phyloP scores from a whole-genome alignment of 768 basidiomycete species.

The Hygrophorus russula region DNA sequence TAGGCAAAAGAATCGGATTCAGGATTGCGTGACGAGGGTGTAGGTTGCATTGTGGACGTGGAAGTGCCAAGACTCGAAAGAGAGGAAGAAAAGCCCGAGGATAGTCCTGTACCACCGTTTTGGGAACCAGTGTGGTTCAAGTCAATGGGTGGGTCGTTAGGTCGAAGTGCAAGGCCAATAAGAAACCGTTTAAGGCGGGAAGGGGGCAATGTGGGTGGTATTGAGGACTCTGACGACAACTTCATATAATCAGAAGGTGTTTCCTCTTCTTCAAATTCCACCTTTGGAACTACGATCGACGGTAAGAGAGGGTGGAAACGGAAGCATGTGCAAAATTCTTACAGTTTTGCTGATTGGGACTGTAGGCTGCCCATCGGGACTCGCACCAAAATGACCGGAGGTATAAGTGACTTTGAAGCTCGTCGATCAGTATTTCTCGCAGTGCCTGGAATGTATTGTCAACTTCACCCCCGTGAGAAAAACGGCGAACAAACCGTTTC shows the following conservation, averaged over 20 bases:
- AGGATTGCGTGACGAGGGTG: conserved; percentile 41
- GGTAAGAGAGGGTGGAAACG: background rate
- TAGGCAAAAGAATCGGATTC: conserved; percentile 91
- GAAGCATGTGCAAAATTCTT: conserved; percentile 16
- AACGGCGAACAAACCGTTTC: conserved; percentile 52
- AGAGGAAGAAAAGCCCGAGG: conserved; percentile 12
- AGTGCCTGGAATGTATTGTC: conserved; percentile 46
- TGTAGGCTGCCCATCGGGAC: conserved; percentile 79
- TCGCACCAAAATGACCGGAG: conserved; percentile 96
- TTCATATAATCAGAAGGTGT: conserved; percentile 15
- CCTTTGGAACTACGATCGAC: conserved; percentile 61
- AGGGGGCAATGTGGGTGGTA: conserved; percentile 27
- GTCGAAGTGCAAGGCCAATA: conserved; percentile 50
- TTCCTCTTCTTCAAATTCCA: conserved; percentile 50
- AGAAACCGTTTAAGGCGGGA: conserved; percentile 54
- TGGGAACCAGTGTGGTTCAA: conserved; percentile 31
- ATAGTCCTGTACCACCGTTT: conserved; percentile 11
- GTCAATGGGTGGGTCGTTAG: conserved; percentile 72
- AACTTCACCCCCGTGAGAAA: background rate
- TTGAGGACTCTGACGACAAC: conserved; percentile 25
- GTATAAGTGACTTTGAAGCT: conserved; percentile 94
- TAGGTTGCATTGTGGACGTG: background rate
- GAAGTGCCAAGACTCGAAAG: conserved; percentile 4
- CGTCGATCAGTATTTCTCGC: conserved; percentile 88
- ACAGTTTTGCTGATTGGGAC: conserved; percentile 70